Conservation (phyloP, 305 asterid species). For the Solanum hybrid region DNA sequence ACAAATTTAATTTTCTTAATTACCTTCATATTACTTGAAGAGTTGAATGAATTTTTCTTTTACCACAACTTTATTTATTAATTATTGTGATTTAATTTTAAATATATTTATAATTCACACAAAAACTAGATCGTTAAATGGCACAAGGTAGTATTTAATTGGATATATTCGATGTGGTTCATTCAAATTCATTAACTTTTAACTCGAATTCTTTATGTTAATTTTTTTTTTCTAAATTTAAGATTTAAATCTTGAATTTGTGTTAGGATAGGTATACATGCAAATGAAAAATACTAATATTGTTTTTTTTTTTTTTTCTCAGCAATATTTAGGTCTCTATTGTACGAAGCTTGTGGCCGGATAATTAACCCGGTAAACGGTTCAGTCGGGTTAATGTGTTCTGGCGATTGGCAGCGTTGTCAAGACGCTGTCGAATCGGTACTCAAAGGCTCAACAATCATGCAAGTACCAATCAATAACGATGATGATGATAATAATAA, state of each 20-base stretch:
- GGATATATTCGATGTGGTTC: not conserved
- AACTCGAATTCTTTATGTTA: not conserved
- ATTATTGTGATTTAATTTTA: not conserved
- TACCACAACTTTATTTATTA: not conserved
- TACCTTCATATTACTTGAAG: not conserved
- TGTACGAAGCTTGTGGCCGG: conserved; percentile 81
- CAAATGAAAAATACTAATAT: not conserved
- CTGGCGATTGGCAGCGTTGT: conserved; percentile 54
- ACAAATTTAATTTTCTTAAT: not conserved
- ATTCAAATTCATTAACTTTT: not conserved
- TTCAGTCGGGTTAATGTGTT: conserved; percentile 57
- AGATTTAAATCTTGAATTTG: not conserved
- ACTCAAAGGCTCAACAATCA: conserved; percentile 41
- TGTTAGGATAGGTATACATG: not conserved
- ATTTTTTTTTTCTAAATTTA: too few species aligned
- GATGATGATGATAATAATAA: not conserved
- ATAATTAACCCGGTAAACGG: conserved; percentile 64
- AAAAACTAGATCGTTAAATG: not conserved
- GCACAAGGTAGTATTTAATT: not conserved
- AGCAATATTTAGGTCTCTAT: conserved; percentile 52
- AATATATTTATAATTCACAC: not conserved
- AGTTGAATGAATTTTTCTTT: not conserved
- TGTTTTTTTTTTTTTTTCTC: not conserved
- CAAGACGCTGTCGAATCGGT: conserved; percentile 73
- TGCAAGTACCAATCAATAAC: conserved; percentile 14